Evolutionary conservation across 106 monocot genomes (phyloP).

Genomic region (Dioscorea alata): DNA sequence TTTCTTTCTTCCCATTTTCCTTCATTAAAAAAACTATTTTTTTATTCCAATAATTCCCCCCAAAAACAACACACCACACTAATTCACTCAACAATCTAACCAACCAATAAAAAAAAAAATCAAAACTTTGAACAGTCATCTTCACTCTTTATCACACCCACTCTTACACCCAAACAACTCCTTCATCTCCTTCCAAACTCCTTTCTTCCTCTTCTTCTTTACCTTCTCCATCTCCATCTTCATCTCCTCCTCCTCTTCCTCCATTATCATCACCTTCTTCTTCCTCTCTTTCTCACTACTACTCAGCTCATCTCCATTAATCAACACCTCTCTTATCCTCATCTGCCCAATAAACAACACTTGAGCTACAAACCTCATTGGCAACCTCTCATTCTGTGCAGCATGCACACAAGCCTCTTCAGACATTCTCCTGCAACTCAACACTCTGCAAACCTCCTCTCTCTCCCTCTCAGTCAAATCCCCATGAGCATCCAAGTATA

Average conservation of each 20-base stretch:
- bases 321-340: conserved; percentile 18
- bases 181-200: conserved; percentile 28
- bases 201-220: neutral
- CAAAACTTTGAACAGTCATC: no score
- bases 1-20: no score
- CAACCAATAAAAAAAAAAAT: no score
- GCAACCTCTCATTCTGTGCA: conserved; percentile 28
- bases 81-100: no score
- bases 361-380: conserved; percentile 26
- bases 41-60: no score
- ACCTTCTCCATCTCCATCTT: neutral
- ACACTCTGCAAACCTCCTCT: conserved; percentile 30
- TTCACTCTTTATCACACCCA: conserved; percentile 3
- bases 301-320: neutral
- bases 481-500: conserved; percentile 26
- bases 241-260: neutral
- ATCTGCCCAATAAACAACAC: conserved; percentile 27
- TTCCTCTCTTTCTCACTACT: neutral
- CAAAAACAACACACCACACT: no score
- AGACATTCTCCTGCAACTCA: conserved; percentile 25
- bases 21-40: no score
- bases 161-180: conserved; percentile 31
- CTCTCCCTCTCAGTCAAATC: conserved; percentile 38
- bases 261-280: neutral
- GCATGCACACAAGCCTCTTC: conserved; percentile 37